phyloP scores from a whole-genome alignment of 805 yeast genomes.

The Pichia heedii region DNA sequence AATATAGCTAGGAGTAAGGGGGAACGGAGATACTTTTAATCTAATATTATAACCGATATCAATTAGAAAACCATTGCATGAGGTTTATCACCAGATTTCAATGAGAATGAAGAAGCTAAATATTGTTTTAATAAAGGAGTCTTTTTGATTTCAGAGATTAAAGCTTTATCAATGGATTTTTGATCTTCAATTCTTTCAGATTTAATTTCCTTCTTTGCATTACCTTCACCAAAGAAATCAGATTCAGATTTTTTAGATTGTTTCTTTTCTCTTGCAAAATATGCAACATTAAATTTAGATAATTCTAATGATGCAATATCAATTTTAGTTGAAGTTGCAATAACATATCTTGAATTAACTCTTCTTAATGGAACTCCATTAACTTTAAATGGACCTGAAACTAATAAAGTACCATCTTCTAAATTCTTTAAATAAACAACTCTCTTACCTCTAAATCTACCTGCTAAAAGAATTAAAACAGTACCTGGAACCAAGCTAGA shows the following conservation, averaged over 20 bases:
- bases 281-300: constrained; percentile 84
- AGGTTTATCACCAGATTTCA: constrained; percentile 97
- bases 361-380: constrained; percentile 99
- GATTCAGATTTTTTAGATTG: constrained; percentile 79
- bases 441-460: constrained; percentile 99
- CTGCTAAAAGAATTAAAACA: constrained; percentile 93
- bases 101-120: constrained; percentile 90
- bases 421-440: constrained; percentile 94
- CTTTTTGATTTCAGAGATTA: constrained; percentile 91
- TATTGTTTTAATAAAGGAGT: constrained; percentile 95
- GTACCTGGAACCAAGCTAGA: constrained; percentile 96
- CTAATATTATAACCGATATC: constrained; percentile 4
- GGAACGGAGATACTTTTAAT: no score
- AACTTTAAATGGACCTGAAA: constrained; percentile 98
- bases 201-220: constrained; percentile 79
- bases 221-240: constrained; percentile 74
- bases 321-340: constrained; percentile 95
- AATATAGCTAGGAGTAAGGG: no score
- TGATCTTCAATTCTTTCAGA: constrained; percentile 96
- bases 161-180: constrained; percentile 87
- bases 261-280: constrained; percentile 96
- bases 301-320: constrained; percentile 72
- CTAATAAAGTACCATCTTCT: constrained; percentile 96
- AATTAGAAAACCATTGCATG: constrained; percentile 92
- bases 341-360: constrained; percentile 97